These are phyloP conservation scores for Leccinum disarticulatum DNA, from an alignment of 768 basidiomycete genomes.

Conservation along the genomic window DNA sequence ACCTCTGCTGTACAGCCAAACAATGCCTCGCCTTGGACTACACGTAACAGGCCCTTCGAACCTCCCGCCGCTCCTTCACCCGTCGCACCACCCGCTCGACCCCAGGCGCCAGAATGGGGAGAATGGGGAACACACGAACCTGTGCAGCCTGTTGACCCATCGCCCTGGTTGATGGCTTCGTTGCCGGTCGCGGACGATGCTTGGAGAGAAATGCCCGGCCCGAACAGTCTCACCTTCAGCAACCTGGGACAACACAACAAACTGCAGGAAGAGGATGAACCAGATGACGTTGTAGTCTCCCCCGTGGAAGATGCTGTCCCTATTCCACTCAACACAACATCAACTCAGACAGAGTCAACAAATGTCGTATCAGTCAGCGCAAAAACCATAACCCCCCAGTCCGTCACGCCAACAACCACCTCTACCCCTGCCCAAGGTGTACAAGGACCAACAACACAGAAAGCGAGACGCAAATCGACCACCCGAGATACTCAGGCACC, in stretches of 20 bases:
- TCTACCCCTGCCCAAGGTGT: slow-evolving; percentile 14
- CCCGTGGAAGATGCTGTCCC: slow-evolving; percentile 15
- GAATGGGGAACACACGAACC: slow-evolving; percentile 39
- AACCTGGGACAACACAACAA: slow-evolving; percentile 62
- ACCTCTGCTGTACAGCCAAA: slow-evolving; percentile 25
- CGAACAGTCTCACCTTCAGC: slow-evolving; percentile 54
- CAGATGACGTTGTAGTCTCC: slow-evolving; percentile 18
- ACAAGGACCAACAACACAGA: slow-evolving; percentile 24
- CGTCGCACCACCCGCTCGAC: slow-evolving; percentile 20
- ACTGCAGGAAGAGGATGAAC: slow-evolving; percentile 36
- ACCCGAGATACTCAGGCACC: slow-evolving; percentile 26
- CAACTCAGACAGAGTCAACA: slow-evolving; percentile 16
- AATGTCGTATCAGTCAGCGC: slow-evolving; percentile 3
- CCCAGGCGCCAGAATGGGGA: slow-evolving; percentile 40
- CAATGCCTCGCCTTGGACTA: slow-evolving; percentile 24
- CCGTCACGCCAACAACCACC: slow-evolving; percentile 11
- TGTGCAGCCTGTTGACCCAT: slow-evolving; percentile 38
- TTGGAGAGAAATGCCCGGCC: slow-evolving; percentile 45
- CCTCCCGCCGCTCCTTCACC: slow-evolving; percentile 21
- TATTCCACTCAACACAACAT: slow-evolving; percentile 16
- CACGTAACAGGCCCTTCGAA: slow-evolving; percentile 20
- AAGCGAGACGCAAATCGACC: slow-evolving; percentile 29
- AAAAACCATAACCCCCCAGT: slow-evolving; percentile 3
- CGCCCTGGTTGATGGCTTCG: slow-evolving; percentile 56
- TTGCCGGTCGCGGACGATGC: slow-evolving; percentile 45